Evolutionary conservation across 345 rosid genomes (phyloP).

Genomic region (Conringia planisiliqua): DNA sequence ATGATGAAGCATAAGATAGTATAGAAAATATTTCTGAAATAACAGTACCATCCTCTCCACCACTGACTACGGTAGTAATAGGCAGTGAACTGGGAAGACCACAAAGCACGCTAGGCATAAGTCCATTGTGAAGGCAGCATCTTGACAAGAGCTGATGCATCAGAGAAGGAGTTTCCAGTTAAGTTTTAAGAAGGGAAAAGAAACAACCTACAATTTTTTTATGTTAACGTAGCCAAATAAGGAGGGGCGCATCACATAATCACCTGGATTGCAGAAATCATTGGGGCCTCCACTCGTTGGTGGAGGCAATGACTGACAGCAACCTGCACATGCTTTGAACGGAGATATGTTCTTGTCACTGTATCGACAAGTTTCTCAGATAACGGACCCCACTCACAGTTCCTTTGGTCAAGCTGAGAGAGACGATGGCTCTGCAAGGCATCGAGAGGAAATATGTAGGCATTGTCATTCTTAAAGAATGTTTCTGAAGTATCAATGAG

Average conservation of each 20-base stretch:
- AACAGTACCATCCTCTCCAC: conserved; percentile 94
- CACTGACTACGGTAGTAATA: conserved; percentile 75
- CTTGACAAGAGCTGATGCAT: conserved; percentile 78
- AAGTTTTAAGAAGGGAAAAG: conserved; percentile 10
- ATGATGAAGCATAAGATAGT: conserved; percentile 56
- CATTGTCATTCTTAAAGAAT: conserved; percentile 44
- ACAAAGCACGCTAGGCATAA: conserved; percentile 73
- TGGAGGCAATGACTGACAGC: conserved; percentile 75
- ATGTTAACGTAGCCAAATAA: conserved; percentile 5
- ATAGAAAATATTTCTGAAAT: conserved; percentile 75
- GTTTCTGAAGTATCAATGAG: conserved; percentile 68
- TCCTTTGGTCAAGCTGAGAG: conserved; percentile 54
- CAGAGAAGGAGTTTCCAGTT: conserved; percentile 14
- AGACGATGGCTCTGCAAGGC: conserved; percentile 51
- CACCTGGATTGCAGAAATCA: conserved; percentile 77
- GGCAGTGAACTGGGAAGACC: conserved; percentile 91
- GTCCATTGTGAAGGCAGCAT: conserved; percentile 79
- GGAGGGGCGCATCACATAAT: neutral
- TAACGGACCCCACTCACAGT: conserved; percentile 54
- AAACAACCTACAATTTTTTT: neutral
- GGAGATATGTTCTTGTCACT: conserved; percentile 68
- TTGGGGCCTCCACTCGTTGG: conserved; percentile 68
- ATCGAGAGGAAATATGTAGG: conserved; percentile 60
- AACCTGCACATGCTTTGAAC: conserved; percentile 74
- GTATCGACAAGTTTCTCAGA: conserved; percentile 65